phyloP scores from a whole-genome alignment of 2,329 filamentous ascomycete species.

The Xylaria polymorpha region DNA sequence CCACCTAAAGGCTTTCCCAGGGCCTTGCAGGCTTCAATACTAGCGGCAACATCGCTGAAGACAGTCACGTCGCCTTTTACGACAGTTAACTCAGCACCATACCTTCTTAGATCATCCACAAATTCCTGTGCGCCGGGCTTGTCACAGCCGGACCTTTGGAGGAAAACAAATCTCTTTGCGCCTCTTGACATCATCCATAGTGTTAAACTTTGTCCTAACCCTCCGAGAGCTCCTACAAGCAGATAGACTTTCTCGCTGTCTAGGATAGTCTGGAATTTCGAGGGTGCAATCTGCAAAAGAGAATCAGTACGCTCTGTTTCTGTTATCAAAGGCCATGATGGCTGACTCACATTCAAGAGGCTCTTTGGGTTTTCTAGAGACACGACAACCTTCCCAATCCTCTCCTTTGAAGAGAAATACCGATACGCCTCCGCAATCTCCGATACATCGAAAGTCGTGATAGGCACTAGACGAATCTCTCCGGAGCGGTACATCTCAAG shows the following conservation, averaged over 20 bases:
- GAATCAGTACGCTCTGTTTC: not conserved
- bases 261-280: conserved; percentile 30
- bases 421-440: conserved; percentile 36
- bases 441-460: conserved; percentile 31
- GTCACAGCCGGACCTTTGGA: conserved; percentile 47
- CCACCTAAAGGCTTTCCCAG: conserved; percentile 37
- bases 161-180: conserved; percentile 49
- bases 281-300: conserved; percentile 7
- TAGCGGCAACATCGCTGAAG: conserved; percentile 32
- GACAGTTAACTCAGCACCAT: conserved; percentile 42
- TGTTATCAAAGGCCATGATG: not conserved
- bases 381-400: conserved; percentile 42
- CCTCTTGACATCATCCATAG: conserved; percentile 50
- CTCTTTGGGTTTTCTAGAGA: conserved; percentile 37
- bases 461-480: conserved; percentile 24
- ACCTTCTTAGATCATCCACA: conserved; percentile 37
- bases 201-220: conserved; percentile 51
- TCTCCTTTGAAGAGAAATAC: conserved; percentile 37
- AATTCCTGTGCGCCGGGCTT: conserved; percentile 42
- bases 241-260: conserved; percentile 39
- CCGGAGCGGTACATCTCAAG: conserved; percentile 36
- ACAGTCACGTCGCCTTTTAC: conserved; percentile 43
- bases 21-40: conserved; percentile 30
- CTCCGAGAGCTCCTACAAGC: conserved; percentile 46
- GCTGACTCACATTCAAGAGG: conserved; percentile 25